A percentile compares a stretch with the other conserved stretches of the same genome.
Conservation (phyloP, 208 protist species). For the Acanthamoeba pearcei region DNA sequence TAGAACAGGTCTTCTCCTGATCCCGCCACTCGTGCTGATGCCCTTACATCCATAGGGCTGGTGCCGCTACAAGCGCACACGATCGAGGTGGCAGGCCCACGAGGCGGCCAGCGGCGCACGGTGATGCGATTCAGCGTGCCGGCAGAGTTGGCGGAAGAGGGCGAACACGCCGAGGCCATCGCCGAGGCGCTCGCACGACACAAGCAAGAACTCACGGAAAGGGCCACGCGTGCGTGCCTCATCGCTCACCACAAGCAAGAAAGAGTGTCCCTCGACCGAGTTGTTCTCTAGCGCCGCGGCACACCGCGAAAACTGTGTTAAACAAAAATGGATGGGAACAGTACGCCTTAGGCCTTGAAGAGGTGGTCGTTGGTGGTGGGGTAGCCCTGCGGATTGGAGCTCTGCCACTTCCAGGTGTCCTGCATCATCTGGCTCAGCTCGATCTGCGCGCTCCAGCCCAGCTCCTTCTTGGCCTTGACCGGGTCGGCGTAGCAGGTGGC, state of each 20-base stretch:
- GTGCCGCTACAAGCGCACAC: background rate
- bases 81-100: background rate
- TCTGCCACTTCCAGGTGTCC: slow-evolving; percentile 91
- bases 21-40: too few relatives aligned
- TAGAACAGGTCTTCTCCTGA: too few relatives aligned
- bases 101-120: background rate
- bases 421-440: slow-evolving; percentile 90
- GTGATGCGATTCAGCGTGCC: background rate
- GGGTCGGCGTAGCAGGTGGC: slow-evolving; percentile 86
- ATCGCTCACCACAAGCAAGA: background rate
- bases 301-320: too few relatives aligned
- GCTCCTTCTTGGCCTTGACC: slow-evolving; percentile 84
- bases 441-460: slow-evolving; percentile 89
- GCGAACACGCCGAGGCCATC: background rate
- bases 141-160: background rate
- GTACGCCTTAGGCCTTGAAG: slow-evolving; percentile 6
- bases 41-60: background rate
- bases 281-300: background rate
- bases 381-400: slow-evolving; percentile 87
- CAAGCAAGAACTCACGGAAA: background rate
- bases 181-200: background rate
- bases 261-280: background rate
- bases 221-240: background rate
- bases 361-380: slow-evolving; percentile 29
- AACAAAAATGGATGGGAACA: too few relatives aligned